Evolutionary conservation across 441 rosid genomes (phyloP).

Genomic region (Adansonia rubrostipa): DNA sequence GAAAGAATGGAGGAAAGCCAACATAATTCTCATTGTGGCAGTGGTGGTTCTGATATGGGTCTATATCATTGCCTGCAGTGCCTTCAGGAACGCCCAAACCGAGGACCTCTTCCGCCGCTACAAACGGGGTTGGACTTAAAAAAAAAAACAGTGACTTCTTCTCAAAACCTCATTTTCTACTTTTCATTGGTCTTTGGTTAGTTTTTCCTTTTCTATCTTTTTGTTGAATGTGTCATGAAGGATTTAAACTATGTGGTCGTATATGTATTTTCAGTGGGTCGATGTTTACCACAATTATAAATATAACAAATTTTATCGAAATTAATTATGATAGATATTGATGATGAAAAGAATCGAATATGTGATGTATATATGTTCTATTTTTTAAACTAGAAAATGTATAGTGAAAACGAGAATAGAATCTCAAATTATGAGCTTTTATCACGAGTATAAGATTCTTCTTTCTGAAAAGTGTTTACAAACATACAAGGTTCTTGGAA

Average conservation of each 20-base stretch:
- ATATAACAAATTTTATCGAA: no score
- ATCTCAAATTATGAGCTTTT: slow-evolving; percentile 22
- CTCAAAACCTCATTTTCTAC: background rate
- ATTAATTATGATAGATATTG: background rate
- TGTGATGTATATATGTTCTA: background rate
- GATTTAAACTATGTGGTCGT: no score
- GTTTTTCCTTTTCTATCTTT: background rate
- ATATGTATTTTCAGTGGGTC: no score
- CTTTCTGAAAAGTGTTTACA: background rate
- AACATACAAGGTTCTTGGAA: background rate
- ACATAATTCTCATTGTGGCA: slow-evolving; percentile 70
- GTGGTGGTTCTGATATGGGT: slow-evolving; percentile 81
- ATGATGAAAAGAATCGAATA: background rate
- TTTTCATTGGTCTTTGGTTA: background rate
- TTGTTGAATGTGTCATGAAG: no score
- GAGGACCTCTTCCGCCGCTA: slow-evolving; percentile 73
- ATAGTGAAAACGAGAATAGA: slow-evolving; percentile 23
- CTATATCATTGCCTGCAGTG: slow-evolving; percentile 83
- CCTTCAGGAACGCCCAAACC: slow-evolving; percentile 85
- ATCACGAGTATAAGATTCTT: slow-evolving; percentile 33
- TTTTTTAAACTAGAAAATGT: background rate
- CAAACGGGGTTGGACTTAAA: slow-evolving; percentile 64
- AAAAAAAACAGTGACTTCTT: background rate
- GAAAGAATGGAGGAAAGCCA: slow-evolving; percentile 73
- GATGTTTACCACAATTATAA: no score